Base-by-base conservation (phyloP, 2,329 filamentous ascomycete genomes). In the Cytospora paraplurivora region DNA sequence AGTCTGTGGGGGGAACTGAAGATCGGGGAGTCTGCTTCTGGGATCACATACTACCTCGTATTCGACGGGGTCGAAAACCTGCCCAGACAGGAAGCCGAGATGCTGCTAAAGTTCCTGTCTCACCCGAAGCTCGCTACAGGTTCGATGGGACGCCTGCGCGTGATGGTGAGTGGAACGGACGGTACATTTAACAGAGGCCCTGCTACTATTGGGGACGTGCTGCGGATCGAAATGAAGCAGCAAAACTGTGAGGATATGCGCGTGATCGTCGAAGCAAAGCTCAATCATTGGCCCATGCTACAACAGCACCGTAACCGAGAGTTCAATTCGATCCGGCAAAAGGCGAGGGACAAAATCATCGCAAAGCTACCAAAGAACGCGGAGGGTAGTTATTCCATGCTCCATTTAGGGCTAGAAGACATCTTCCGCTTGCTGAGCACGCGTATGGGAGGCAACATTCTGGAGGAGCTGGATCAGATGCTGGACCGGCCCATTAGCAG, bases 1-100 rank as follows among this genome's bases (percentile, higher is more conserved):
- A 52, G 38, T 38, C 52, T 71, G 12, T 71, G 69, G 67, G 38
- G n/a, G 17, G 55, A 66, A 19, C 44, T 71, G 15, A 69, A 68
- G 33, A 68, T 71, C 7, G 70, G 69, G 10, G 27, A 47, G 3
- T 52, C 64, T 0, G 65, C 63, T 11, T 67, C 65, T 2, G 62
- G 68, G 5, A 62, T 65, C 1, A 65, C 58, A n/a, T 70, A 71
- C 49, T 70, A 71, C 38, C 56, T 71, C 15, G 63, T 71, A 13
- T 70, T 71, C 41, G 70, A 71, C 38, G 69, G 70, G 2, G 51
- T 71, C n/a, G 70, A 71, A 37, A 69, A 71, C 27, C 38, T 71
- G 34, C 65, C 64, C 2, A 38, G 56, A 1, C 59, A 59, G 38
- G 61, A 66, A 4, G 17, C 60, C 34, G 44, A 67, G 17, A 56